A percentile compares a stretch with the other conserved stretches of the same genome.
Evolutionary conservation across 2,329 filamentous ascomycete genomes (phyloP).

Genomic region (Pseudonectria foliicola): DNA sequence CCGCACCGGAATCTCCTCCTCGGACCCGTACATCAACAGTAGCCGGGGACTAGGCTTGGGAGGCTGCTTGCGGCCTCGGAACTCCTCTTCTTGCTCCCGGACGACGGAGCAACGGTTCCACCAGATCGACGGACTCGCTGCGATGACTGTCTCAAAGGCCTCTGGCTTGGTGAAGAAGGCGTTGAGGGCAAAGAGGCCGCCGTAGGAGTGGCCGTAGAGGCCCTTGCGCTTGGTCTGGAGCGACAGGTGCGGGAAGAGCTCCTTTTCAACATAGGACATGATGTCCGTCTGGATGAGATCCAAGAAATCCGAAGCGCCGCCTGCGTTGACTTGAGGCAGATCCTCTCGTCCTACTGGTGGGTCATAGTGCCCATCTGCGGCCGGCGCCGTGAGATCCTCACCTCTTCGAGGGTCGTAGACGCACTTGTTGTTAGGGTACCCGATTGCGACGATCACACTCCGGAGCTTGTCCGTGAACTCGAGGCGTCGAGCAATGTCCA

Average conservation of each 20-base stretch:
- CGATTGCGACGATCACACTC: slow-evolving; percentile 26
- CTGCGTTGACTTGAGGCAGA: slow-evolving; percentile 23
- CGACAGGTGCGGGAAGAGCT: slow-evolving; percentile 19
- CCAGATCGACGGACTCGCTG: slow-evolving; percentile 39
- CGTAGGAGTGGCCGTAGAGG: slow-evolving; percentile 43
- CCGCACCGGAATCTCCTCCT: slow-evolving; percentile 24
- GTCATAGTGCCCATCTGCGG: slow-evolving; percentile 16
- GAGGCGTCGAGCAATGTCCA: slow-evolving; percentile 22
- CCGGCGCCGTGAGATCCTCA: slow-evolving; percentile 24
- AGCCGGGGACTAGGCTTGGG: slow-evolving; percentile 22
- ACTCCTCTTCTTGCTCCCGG: slow-evolving; percentile 21
- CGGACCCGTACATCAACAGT: slow-evolving; percentile 25
- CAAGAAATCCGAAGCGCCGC: slow-evolving; percentile 39
- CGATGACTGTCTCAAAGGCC: slow-evolving; percentile 37
- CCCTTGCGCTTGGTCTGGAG: slow-evolving; percentile 33
- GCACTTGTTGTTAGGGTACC: slow-evolving; percentile 23
- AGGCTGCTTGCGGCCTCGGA: slow-evolving; percentile 12
- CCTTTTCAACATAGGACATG: slow-evolving; percentile 24
- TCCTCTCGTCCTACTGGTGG: slow-evolving; percentile 17
- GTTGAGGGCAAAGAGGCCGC: slow-evolving; percentile 40
- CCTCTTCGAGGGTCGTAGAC: slow-evolving; percentile 24
- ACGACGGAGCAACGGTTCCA: slow-evolving; percentile 39
- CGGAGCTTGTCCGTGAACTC: slow-evolving; percentile 19
- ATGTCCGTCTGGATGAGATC: slow-evolving; percentile 34
- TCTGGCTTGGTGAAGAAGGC: slow-evolving; percentile 32